Evolutionary conservation across 352 stramenopile species (phyloP), one percentile per base, ranked within the genome.

Genomic region (Globisporangium perplexum): DNA sequence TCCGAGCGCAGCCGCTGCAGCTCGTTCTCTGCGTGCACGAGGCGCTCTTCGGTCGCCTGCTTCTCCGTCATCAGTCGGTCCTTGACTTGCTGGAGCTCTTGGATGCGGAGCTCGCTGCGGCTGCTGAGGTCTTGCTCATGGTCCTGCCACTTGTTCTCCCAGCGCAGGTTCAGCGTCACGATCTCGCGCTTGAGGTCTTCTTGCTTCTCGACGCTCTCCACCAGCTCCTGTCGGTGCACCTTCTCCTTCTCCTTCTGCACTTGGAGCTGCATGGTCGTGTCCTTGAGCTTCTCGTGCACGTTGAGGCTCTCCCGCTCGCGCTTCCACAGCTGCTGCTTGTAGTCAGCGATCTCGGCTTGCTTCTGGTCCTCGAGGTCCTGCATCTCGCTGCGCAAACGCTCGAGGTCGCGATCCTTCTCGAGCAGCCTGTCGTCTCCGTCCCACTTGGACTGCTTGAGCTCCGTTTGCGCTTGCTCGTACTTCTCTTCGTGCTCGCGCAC

Each of bases 141-240:
- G 15, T 85, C 73, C 60, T 84, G 70, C 69, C 73, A 77, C 47
- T 77, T 83, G 39, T 82, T 85, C 43, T 88, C 79, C 72, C 75
- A 87, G 24, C 73, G 65, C n/a, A 88, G 33, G 39, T 82, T 84
- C n/a, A 77, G 50, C 7, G 72, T 72, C 20, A 87, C 65, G 39
- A 86, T 59, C n/a, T 90, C 70, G 1, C 72, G 74, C 24, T 87
- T 77, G 39, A 84, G 24, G 3, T 85, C 75, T 54, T 89, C 77
- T n/a, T 79, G 66, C 45, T 73, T 82, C 48, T 88, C 76, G 28
- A 73, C 62, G 4, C 57, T 55, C 41, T 88, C 74, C 0, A 71
- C 24, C 2, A 86, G 54, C 28, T 88, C 76, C 48, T 85, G 76
- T 0, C 72, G 70, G 30, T 78, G 71, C 5, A 69, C 53, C 50